Evolutionary conservation across 2,329 filamentous ascomycete genomes (phyloP).

Genomic region (Rutstroemia sydowiana): DNA sequence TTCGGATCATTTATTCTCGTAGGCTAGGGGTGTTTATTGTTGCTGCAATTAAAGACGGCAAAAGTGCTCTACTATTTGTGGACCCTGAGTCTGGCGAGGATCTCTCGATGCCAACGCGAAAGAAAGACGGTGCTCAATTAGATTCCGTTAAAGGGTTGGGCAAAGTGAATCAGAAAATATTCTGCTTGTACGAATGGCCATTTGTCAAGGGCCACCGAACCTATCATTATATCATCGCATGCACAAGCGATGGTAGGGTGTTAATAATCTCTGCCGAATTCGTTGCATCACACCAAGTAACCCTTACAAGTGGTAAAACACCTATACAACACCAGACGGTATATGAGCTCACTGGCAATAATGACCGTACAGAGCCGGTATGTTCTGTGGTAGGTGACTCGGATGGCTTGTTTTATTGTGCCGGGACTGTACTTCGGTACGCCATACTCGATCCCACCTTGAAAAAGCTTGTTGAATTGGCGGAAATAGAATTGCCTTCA

Average conservation of each 20-base stretch:
- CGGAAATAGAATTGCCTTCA: slow-evolving; percentile 44
- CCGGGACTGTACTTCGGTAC: slow-evolving; percentile 47
- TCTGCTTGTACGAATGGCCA: slow-evolving; percentile 57
- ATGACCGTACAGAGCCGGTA: slow-evolving; percentile 39
- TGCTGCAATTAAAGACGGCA: slow-evolving; percentile 38
- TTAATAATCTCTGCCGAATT: slow-evolving; percentile 45
- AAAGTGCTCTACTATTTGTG: slow-evolving; percentile 47
- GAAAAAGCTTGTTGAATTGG: slow-evolving; percentile 43
- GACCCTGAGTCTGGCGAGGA: slow-evolving; percentile 47
- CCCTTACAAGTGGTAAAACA: background rate
- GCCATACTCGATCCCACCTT: slow-evolving; percentile 44
- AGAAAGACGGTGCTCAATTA: slow-evolving; percentile 34
- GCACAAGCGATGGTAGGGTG: slow-evolving; percentile 47
- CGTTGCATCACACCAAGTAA: background rate
- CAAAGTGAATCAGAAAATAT: slow-evolving; percentile 49
- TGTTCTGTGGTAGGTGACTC: slow-evolving; percentile 49
- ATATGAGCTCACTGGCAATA: slow-evolving; percentile 12
- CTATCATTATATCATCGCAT: slow-evolving; percentile 57
- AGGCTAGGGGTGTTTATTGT: slow-evolving; percentile 46
- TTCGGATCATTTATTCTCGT: slow-evolving; percentile 46
- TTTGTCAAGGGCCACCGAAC: slow-evolving; percentile 48
- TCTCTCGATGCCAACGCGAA: slow-evolving; percentile 37
- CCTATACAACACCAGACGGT: slow-evolving; percentile 45
- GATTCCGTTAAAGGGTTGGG: slow-evolving; percentile 50
- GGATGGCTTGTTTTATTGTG: slow-evolving; percentile 50